Conservation (phyloP, 202 grass and related monocot genomes). For the Carex sylvatica region DNA sequence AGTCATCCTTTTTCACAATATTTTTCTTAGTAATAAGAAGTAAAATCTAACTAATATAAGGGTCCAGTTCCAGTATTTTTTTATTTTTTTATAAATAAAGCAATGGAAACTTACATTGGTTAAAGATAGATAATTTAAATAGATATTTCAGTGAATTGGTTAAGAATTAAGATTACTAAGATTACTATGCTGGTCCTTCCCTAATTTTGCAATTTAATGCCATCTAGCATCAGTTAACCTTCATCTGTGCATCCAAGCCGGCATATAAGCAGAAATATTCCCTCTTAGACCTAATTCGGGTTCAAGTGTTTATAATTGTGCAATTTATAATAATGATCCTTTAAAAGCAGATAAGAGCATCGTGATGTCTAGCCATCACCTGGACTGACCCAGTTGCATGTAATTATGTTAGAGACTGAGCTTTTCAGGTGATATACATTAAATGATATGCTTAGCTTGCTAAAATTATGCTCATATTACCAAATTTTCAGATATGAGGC, state of each 20-base stretch:
- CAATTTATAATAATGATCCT: background rate
- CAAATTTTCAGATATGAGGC: constrained; percentile 70
- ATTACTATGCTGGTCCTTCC: background rate
- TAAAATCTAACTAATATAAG: background rate
- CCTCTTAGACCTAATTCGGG: background rate
- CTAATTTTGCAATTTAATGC: background rate
- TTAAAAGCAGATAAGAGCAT: background rate
- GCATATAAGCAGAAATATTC: background rate
- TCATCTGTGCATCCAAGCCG: background rate
- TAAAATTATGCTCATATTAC: background rate
- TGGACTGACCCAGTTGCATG: background rate
- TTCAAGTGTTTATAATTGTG: background rate
- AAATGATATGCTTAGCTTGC: background rate
- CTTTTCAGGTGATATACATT: background rate
- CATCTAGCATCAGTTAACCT: background rate
- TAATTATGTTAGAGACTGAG: background rate
- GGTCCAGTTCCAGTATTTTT: background rate
- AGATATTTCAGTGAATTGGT: background rate
- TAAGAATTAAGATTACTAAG: background rate
- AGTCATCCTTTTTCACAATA: background rate
- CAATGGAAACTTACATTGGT: background rate
- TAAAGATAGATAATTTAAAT: background rate
- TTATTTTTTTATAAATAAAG: background rate
- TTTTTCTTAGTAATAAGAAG: background rate
- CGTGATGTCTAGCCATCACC: background rate